Evolutionary conservation across 225 moss, liverwort and hornwort species (phyloP), one percentile per base, ranked within the genome.

Genomic region (Pseudoscleropodium purum): DNA sequence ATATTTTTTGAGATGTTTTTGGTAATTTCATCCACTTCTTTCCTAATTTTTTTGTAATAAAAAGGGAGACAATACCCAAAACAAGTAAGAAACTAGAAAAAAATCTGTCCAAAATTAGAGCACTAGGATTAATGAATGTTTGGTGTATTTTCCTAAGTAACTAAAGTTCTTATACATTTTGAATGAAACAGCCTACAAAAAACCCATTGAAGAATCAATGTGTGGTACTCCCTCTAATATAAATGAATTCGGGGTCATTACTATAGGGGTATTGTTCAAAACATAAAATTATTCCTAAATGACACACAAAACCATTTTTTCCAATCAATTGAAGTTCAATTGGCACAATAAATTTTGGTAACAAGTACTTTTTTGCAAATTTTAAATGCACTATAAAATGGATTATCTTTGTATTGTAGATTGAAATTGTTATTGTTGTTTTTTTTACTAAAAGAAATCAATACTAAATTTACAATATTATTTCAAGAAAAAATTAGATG

Each of bases 71-170:
- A 45, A 74, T 45, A 45, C 3, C 25, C 29, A 1, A 15, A 31
- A 11, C 7, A 49, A 47, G 12, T 31, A 31, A 30, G 1, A 47
- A 75, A 18, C 0, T 47, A n/a, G 0, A 2, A 0, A 2, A 18
- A 75, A 47, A 4, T 47, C 5, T 1, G 0, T 1, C 17, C 6
- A 6, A 31, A 30, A 30, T 75, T 0, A 0, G 0, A 74, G 18
- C 18, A 18, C 2, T 30, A 16, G 6, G 45, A 4, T 45, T 4
- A 47, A 47, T 75, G 31, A 18, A 47, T 47, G 30, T 47, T 75
- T 45, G 18, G 18, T 0, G 0, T 47, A 47, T 75, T 45, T 31
- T 18, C 13, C 6, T 30, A 47, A 11, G 7, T 7, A 31, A 75
- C 10, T 49, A 2, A 10, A 75, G 54, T 31, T 75, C 47, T 30